Evolutionary conservation across 495 filamentous ascomycete species (phyloP).

Genomic region (Neurospora sp.): DNA sequence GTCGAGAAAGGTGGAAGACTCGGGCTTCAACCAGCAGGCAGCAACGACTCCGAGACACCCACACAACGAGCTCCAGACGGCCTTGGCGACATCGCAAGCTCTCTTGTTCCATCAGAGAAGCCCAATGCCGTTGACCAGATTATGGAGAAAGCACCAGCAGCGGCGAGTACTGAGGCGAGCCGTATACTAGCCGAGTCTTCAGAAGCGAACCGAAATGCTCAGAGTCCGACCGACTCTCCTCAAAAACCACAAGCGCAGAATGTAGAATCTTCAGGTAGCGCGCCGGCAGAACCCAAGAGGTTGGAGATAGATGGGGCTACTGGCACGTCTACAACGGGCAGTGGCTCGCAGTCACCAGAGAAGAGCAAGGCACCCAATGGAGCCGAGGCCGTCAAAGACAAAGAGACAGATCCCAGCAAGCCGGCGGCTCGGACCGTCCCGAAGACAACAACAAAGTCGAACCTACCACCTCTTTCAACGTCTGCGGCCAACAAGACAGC

Average conservation of each 20-base stretch:
- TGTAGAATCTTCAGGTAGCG: conserved; percentile 5
- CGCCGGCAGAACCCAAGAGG: neutral
- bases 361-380: conserved; percentile 5
- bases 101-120: conserved; percentile 22
- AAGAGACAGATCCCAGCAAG: conserved; percentile 25
- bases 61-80: conserved; percentile 25
- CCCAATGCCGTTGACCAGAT: conserved; percentile 21
- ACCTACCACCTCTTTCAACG: conserved; percentile 18
- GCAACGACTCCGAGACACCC: conserved; percentile 32
- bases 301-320: neutral
- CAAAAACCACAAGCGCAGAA: conserved; percentile 7
- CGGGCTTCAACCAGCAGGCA: conserved; percentile 31
- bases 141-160: conserved; percentile 18
- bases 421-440: conserved; percentile 31
- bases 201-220: conserved; percentile 4
- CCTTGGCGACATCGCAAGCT: conserved; percentile 23
- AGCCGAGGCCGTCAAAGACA: conserved; percentile 5
- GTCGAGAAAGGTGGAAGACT: conserved; percentile 55
- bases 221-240: conserved; percentile 3
- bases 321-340: neutral
- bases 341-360: conserved; percentile 1
- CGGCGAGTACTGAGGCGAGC: conserved; percentile 21
- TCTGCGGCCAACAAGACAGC: conserved; percentile 27
- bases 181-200: conserved; percentile 25
- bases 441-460: conserved; percentile 24